Evolutionary conservation across 2,329 filamentous ascomycete species (phyloP), one percentile per base, ranked within the genome.

Genomic region (Plenodomus biglobosus): DNA sequence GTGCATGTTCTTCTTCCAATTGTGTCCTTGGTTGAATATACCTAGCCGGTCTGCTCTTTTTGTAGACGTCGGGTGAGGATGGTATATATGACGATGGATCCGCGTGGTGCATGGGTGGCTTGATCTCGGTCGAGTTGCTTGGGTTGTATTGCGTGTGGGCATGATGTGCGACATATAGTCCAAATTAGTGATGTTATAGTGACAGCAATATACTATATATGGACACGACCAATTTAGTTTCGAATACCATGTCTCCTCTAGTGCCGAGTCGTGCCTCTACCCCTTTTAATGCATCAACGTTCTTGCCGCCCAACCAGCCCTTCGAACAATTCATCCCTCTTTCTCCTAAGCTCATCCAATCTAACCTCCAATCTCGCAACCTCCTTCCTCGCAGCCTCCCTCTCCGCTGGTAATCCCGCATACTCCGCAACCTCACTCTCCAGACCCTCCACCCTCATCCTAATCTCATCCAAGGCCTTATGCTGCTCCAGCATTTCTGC

Each of bases 311-410:
- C 83, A 2, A 90, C 83, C 39, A 94, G 68, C 1, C 79, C 81
- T 65, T 92, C 90, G 66, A 95, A 95, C 45, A 90, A 77, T 22
- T 75, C 78, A 67, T 96, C 90, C 44, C 91, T 80, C 58, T 79
- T 78, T 55, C 78, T 77, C 21, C 80, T 85, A 42, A 90, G 72
- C 8, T 74, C 73, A 34, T 80, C 77, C 38, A 95, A 74, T 62
- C 90, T 83, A 1, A 75, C 73, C 50, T 87, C 81, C 37, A 91
- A 72, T 22, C 78, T 75, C 55, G 88, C 86, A 21, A 96, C 78
- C 66, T 89, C 85, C n/a, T 77, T 73, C 58, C 85, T 80, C 30
- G 90, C 90, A 39, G 82, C 78, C 40, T 85, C 80, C 8, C 81
- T 73, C 62, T 95, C 85, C 5, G 84, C 85, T 1, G 91, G 88